Evolutionary conservation across 257 asterid genomes (phyloP).

Genomic region (Solanum okadae): DNA sequence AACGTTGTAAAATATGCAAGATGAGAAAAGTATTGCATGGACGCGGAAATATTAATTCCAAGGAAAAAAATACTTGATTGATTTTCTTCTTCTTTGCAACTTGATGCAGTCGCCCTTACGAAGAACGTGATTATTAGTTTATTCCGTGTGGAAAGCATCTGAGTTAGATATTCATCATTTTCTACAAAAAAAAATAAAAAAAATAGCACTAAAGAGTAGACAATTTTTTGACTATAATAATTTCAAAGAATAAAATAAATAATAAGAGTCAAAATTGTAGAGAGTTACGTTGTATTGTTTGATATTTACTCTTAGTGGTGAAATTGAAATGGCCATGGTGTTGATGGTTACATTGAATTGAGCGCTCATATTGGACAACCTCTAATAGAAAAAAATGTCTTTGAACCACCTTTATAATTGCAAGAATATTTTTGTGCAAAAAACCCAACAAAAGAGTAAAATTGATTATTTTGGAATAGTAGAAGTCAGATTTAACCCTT

Average conservation of each 20-base stretch:
- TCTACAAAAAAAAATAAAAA: background rate
- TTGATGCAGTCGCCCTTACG: background rate
- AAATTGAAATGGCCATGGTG: too few relatives aligned
- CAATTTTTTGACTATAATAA: too few relatives aligned
- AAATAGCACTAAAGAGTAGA: background rate
- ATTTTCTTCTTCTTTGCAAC: background rate
- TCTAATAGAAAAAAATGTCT: too few relatives aligned
- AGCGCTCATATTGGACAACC: too few relatives aligned
- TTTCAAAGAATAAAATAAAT: too few relatives aligned
- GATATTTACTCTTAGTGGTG: background rate
- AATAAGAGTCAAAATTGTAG: background rate
- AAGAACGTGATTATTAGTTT: background rate
- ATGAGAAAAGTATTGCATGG: background rate
- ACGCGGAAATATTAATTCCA: background rate
- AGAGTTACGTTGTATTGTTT: background rate
- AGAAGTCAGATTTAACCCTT: too few relatives aligned
- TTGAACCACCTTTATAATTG: too few relatives aligned
- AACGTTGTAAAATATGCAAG: background rate
- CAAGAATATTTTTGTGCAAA: too few relatives aligned
- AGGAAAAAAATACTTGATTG: background rate
- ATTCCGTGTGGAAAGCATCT: background rate
- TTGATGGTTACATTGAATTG: background rate
- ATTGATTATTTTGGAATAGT: too few relatives aligned
- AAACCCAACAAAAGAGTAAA: too few relatives aligned
- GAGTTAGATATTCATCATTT: background rate